A percentile compares a stretch with the other conserved stretches of the same genome.
Evolutionary conservation across 805 yeast species (phyloP).

Genomic region (Spathaspora passalidarum): DNA sequence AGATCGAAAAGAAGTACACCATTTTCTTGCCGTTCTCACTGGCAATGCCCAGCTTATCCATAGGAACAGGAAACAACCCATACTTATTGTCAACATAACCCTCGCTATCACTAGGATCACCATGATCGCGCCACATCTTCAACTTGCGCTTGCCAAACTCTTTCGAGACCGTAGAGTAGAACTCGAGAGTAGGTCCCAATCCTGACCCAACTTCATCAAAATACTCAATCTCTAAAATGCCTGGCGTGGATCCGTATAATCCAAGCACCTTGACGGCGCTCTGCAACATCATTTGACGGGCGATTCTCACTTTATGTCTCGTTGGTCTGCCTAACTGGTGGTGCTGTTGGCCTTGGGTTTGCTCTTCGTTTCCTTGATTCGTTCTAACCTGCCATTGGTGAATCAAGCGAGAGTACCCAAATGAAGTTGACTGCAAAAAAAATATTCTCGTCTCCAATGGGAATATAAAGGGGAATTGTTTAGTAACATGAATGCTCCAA

Average conservation of each 20-base stretch:
- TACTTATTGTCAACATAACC: slow-evolving; percentile 38
- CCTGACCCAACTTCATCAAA: slow-evolving; percentile 95
- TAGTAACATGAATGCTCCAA: slow-evolving; percentile 77
- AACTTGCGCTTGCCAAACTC: slow-evolving; percentile 61
- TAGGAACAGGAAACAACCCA: slow-evolving; percentile 78
- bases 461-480: slow-evolving; percentile 74
- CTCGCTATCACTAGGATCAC: slow-evolving; percentile 12
- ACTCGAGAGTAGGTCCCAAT: slow-evolving; percentile 92
- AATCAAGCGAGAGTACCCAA: slow-evolving; percentile 82
- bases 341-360: slow-evolving; percentile 7
- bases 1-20: slow-evolving; percentile 52
- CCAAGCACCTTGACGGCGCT: slow-evolving; percentile 79
- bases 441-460: slow-evolving; percentile 78
- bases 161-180: slow-evolving; percentile 76
- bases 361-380: slow-evolving; percentile 36
- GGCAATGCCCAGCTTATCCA: slow-evolving; percentile 23
- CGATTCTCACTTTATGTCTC: slow-evolving; percentile 75
- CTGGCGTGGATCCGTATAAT: slow-evolving; percentile 74
- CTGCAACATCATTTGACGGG: slow-evolving; percentile 65
- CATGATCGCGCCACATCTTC: slow-evolving; percentile 64
- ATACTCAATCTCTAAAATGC: slow-evolving; percentile 81
- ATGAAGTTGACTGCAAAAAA: slow-evolving; percentile 82
- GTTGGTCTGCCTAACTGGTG: slow-evolving; percentile 69
- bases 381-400: slow-evolving; percentile 66
- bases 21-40: slow-evolving; percentile 39